Base-by-base conservation (phyloP, 2,329 filamentous ascomycete genomes). In the Trichoderma sp. region DNA sequence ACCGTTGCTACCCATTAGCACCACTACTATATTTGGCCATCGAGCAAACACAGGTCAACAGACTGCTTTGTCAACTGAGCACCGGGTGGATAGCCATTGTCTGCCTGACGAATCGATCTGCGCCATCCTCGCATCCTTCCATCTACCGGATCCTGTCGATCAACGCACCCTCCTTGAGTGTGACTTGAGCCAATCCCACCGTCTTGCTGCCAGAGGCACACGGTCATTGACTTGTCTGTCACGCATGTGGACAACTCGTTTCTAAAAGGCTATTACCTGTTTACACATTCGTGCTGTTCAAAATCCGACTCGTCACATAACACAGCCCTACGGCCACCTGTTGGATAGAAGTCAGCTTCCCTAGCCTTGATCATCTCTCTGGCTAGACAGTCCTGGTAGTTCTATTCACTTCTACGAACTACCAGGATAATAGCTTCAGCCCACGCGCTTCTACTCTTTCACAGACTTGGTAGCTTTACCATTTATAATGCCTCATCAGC, bases 401-500 rank as follows among this genome's bases (percentile, higher is more conserved):
- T 61, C 39, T 52, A 54, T 63, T 28, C 30, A 58, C 52, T 60
- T 61, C 24, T 32, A 21, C 56, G 68, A 59, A 49, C 63, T 69
- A 64, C 68, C 68, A 67, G 68, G 68, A 69, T 69, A 66, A 58
- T 49, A 59, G 51, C 46, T 43, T 56, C 37, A 37, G 14, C 56
- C 39, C 61, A 52, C 54, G 26, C 68, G 55, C 37, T 30, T 49
- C 28, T 43, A 32, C 59, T 18, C 59, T 24, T 7, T 21, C 21
- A 26, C 26, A 24, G 14, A 51, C 34, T 39, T 43, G 28, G 39
- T 26, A 49, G 28, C 43, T 30, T 39, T 26, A 28, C 34, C 28
- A 34, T 37, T 70, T 54, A 51, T 59, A 72, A 88, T 88, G 86
- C 84, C 87, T 77, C 86, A 88, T 77, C 82, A 81, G 69, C 83